Percentiles rank a stretch among this genome's conserved stretches.
phyloP scores from a whole-genome alignment of 2,329 filamentous ascomycete genomes.

The Diaporthe sp. region DNA sequence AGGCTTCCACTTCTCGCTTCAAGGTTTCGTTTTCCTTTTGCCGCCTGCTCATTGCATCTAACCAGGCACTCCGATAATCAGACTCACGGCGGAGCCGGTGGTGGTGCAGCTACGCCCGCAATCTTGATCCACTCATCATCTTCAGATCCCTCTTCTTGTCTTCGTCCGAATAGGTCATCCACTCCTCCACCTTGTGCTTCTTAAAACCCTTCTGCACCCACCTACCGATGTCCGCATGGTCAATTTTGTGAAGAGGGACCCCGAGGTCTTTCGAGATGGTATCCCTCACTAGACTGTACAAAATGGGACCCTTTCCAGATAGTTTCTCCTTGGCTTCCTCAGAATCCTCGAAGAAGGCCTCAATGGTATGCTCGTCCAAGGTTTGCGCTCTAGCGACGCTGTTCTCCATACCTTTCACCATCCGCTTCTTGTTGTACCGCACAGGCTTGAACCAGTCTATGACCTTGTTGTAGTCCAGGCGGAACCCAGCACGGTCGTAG shows the following conservation, averaged over 20 bases:
- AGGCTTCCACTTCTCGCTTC: background rate
- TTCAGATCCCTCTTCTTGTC: conserved; percentile 42
- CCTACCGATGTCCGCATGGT: conserved; percentile 38
- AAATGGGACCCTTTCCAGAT: too few species aligned
- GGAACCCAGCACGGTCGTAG: conserved; percentile 1
- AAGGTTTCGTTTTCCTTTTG: background rate
- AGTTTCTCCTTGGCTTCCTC: background rate
- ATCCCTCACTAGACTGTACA: conserved; percentile 38
- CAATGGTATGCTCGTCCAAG: background rate
- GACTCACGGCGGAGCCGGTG: background rate
- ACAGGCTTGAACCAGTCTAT: conserved; percentile 2
- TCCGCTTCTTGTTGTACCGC: background rate
- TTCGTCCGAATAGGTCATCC: conserved; percentile 41
- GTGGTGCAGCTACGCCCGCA: conserved; percentile 12
- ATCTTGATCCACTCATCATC: background rate
- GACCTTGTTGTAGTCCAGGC: conserved; percentile 25
- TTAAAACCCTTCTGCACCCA: conserved; percentile 45
- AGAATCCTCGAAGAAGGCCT: conserved; percentile 28
- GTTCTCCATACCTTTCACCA: conserved; percentile 9
- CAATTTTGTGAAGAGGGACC: conserved; percentile 46
- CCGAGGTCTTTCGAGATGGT: conserved; percentile 47
- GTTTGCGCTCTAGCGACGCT: background rate
- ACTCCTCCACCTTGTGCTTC: conserved; percentile 44
- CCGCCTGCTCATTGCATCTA: background rate
- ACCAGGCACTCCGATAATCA: background rate